phyloP scores from a whole-genome alignment of 768 basidiomycete genomes.

The Auricularia cornea region DNA sequence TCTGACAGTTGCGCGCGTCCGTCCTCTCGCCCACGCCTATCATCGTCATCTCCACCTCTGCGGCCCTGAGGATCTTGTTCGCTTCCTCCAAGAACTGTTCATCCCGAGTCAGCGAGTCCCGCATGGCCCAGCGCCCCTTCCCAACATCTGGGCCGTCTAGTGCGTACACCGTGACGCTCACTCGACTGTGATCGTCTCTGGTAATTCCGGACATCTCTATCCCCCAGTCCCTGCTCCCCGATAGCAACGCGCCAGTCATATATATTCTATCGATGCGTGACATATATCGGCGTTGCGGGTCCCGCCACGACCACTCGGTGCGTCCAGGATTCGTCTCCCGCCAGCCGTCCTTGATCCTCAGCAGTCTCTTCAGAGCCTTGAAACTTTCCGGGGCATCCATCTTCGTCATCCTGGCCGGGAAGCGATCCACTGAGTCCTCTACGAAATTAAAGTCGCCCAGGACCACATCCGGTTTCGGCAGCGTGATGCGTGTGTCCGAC shows the following conservation, averaged over 20 bases:
- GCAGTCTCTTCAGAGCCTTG: background rate
- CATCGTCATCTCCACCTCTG: too few species aligned
- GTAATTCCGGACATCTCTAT: background rate
- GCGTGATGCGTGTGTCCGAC: background rate
- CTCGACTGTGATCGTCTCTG: background rate
- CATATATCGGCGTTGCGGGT: background rate
- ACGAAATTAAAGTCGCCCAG: slow-evolving; percentile 15
- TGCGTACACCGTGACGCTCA: background rate
- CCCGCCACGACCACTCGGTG: background rate
- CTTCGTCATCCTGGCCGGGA: slow-evolving; percentile 1
- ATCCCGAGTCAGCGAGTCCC: background rate
- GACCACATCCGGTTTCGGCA: background rate
- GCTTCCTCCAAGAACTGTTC: too few species aligned
- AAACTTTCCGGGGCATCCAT: background rate
- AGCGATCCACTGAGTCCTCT: slow-evolving; percentile 12
- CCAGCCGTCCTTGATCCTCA: background rate
- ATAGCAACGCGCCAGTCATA: background rate
- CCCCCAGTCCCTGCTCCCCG: background rate
- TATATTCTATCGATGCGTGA: background rate
- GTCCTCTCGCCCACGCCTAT: too few species aligned
- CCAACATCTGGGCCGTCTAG: background rate
- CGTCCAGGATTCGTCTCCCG: background rate
- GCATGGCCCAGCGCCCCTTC: background rate
- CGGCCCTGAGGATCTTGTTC: too few species aligned
- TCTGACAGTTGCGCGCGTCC: too few species aligned